Evolutionary conservation across 495 filamentous ascomycete species (phyloP).

Genomic region (Penicillium fimorum): DNA sequence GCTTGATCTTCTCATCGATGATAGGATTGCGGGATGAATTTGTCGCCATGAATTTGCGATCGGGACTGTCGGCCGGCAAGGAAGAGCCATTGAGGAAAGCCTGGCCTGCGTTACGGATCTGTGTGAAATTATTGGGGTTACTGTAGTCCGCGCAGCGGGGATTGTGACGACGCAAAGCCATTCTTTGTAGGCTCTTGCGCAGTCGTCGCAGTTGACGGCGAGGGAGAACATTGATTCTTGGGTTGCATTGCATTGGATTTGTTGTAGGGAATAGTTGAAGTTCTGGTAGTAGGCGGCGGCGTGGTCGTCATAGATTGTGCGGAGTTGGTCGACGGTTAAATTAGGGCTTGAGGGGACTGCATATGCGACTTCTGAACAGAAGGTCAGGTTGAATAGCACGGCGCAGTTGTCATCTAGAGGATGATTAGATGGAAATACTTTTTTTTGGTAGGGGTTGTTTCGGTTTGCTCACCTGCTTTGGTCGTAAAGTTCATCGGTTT

Average conservation of each 20-base stretch:
- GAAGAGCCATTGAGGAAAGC: slow-evolving; percentile 65
- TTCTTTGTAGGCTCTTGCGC: slow-evolving; percentile 75
- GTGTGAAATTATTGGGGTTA: slow-evolving; percentile 52
- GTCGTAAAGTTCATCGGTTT: slow-evolving; percentile 66
- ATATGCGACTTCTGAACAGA: slow-evolving; percentile 85
- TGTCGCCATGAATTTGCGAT: slow-evolving; percentile 30
- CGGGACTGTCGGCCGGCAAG: slow-evolving; percentile 38
- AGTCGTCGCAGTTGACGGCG: slow-evolving; percentile 70
- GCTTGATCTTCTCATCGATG: slow-evolving; percentile 69
- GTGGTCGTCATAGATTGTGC: slow-evolving; percentile 66
- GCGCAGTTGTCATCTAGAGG: slow-evolving; percentile 71
- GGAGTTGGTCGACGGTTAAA: slow-evolving; percentile 45
- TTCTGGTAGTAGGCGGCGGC: slow-evolving; percentile 61
- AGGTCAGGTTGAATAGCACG: slow-evolving; percentile 75
- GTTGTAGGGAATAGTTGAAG: slow-evolving; percentile 78
- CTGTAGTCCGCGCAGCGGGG: slow-evolving; percentile 82
- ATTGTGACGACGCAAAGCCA: slow-evolving; percentile 96
- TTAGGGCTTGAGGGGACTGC: slow-evolving; percentile 78
- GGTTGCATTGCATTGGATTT: slow-evolving; percentile 78
- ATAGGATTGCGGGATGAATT: slow-evolving; percentile 62
- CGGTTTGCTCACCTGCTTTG: slow-evolving; percentile 60
- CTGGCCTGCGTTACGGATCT: slow-evolving; percentile 65
- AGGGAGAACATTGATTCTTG: slow-evolving; percentile 75
- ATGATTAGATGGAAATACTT: slow-evolving; percentile 14
- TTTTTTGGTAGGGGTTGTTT: too few species aligned